A percentile compares a stretch with the other conserved stretches of the same genome.
Conservation (phyloP, 495 filamentous ascomycete genomes). For the Apiosordaria backusii region DNA sequence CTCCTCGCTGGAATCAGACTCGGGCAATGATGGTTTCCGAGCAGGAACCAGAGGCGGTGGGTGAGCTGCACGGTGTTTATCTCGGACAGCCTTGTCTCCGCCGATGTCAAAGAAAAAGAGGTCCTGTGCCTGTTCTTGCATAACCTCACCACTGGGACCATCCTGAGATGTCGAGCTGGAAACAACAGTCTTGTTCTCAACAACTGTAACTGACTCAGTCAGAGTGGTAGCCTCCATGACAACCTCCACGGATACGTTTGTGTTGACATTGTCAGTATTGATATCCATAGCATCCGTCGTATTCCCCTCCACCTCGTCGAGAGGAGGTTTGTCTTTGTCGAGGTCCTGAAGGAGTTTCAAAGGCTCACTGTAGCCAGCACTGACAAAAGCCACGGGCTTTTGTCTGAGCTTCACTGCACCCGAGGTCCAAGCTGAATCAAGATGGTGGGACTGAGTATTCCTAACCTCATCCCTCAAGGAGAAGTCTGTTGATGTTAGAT, state of each 20-base stretch:
- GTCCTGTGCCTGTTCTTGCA: constrained; percentile 9
- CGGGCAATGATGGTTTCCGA: constrained; percentile 33
- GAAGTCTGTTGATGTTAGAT: constrained; percentile 40
- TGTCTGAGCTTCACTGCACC: constrained; percentile 44
- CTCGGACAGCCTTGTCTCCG: constrained; percentile 19
- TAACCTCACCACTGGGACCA: not conserved
- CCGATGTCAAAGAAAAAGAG: constrained; percentile 29
- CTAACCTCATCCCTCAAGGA: constrained; percentile 74
- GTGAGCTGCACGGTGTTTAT: not conserved
- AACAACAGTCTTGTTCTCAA: constrained; percentile 3
- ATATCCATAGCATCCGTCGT: not conserved
- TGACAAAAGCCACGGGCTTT: constrained; percentile 68
- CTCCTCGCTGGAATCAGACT: constrained; percentile 60
- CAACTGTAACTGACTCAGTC: not conserved
- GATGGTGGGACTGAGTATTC: constrained; percentile 63
- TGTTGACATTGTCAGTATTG: not conserved
- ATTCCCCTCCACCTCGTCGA: not conserved
- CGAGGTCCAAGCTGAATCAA: constrained; percentile 19
- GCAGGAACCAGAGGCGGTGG: constrained; percentile 13
- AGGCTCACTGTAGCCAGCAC: constrained; percentile 59
- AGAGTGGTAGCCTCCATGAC: not conserved
- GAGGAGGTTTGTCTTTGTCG: not conserved
- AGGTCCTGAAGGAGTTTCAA: constrained; percentile 30
- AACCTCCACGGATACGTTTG: not conserved
- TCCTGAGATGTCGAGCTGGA: not conserved